A percentile compares a stretch with the other conserved stretches of the same genome.
phyloP scores from a whole-genome alignment of 768 basidiomycete genomes.

The Mycena kentingensis region DNA sequence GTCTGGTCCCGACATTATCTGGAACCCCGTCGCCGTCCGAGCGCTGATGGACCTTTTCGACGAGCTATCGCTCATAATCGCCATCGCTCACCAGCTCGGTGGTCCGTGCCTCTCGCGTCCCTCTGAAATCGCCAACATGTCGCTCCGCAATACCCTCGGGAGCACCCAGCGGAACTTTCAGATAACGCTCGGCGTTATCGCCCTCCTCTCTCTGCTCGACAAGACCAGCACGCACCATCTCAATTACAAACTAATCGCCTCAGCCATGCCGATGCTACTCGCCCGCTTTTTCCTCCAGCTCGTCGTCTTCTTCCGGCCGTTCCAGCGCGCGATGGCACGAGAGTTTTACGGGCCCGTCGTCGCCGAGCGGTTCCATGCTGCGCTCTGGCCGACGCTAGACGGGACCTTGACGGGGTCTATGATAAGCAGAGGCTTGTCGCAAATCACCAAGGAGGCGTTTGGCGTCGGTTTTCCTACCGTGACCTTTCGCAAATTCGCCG shows the following conservation, averaged over 20 bases:
- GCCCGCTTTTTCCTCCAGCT: conserved; percentile 2
- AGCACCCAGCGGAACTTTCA: conserved; percentile 9
- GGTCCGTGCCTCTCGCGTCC: conserved; percentile 3
- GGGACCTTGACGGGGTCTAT: background rate
- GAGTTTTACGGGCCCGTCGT: background rate
- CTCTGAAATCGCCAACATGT: background rate
- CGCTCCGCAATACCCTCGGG: background rate
- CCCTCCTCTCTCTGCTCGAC: background rate
- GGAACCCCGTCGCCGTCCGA: background rate
- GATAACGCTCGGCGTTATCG: background rate
- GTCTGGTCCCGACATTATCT: background rate
- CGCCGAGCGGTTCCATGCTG: conserved; percentile 3
- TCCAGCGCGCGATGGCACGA: background rate
- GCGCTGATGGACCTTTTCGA: conserved; percentile 5
- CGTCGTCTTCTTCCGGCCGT: conserved; percentile 7
- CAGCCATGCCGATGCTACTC: conserved; percentile 1
- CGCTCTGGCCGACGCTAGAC: background rate
- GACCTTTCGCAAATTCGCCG: background rate
- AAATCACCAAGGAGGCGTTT: background rate
- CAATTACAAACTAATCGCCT: background rate
- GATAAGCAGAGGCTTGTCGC: background rate
- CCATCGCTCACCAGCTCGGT: background rate
- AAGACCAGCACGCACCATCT: conserved; percentile 1
- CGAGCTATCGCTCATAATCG: background rate
- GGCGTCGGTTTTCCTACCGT: background rate